Conservation (phyloP, 306 rosid species). For the Vigna angularis region DNA sequence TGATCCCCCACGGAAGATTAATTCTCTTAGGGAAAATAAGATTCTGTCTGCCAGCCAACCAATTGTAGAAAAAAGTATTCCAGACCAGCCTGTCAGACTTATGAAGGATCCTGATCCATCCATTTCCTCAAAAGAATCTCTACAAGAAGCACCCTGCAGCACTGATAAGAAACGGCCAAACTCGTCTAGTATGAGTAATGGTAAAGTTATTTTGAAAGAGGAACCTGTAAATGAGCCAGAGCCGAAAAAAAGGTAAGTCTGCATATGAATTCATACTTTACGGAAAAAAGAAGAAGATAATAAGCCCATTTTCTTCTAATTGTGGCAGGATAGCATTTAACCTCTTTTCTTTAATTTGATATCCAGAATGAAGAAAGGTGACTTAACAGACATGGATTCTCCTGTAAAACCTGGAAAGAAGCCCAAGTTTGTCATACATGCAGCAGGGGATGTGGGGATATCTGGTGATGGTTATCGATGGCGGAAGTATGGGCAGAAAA, state of each 20-base stretch:
- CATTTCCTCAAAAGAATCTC: constrained; percentile 61
- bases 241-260: constrained; percentile 75
- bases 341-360: constrained; percentile 44
- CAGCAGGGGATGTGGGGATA: constrained; percentile 89
- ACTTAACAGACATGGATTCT: constrained; percentile 54
- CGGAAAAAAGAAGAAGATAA: not conserved
- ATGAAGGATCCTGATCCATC: constrained; percentile 62
- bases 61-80: constrained; percentile 50
- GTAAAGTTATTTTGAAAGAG: constrained; percentile 62
- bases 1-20: constrained; percentile 74
- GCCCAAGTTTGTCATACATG: constrained; percentile 86
- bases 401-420: constrained; percentile 70
- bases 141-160: constrained; percentile 52
- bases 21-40: constrained; percentile 61
- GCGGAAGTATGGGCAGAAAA: constrained; percentile 99
- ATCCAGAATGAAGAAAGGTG: constrained; percentile 83
- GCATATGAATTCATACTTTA: constrained; percentile 34
- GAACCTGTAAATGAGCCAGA: constrained; percentile 69
- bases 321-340: constrained; percentile 41
- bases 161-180: constrained; percentile 64
- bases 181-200: constrained; percentile 54
- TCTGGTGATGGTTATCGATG: constrained; percentile 96
- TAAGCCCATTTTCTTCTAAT: constrained; percentile 24
- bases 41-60: constrained; percentile 51
- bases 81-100: constrained; percentile 47